Evolutionary conservation across 345 rosid species (phyloP).

Genomic region (Kandelia obovata): DNA sequence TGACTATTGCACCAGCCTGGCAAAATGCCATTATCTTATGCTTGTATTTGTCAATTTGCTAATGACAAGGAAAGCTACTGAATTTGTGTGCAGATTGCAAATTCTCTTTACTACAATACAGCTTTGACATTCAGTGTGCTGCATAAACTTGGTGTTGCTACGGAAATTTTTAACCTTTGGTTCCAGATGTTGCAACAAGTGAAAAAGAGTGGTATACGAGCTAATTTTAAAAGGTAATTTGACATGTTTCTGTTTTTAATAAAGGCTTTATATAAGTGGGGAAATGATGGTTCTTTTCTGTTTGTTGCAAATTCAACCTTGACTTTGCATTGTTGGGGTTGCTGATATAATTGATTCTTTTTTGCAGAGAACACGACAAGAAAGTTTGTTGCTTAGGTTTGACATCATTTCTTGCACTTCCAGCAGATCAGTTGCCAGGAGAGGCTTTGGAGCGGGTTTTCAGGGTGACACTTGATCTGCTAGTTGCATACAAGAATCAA

Average conservation of each 20-base stretch:
- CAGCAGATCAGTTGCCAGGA: slow-evolving; percentile 75
- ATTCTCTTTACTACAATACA: slow-evolving; percentile 89
- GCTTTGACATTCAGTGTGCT: slow-evolving; percentile 69
- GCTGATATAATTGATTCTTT: slow-evolving; percentile 19
- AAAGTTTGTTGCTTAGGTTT: slow-evolving; percentile 98
- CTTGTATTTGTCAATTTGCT: no score
- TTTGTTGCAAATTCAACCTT: slow-evolving; percentile 1
- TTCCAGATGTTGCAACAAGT: slow-evolving; percentile 93
- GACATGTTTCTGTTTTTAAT: neutral
- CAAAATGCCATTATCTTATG: neutral
- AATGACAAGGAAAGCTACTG: neutral
- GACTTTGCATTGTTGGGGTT: neutral
- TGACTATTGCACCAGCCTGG: no score
- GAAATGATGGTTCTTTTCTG: neutral
- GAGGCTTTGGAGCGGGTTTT: slow-evolving; percentile 89
- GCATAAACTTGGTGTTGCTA: slow-evolving; percentile 74
- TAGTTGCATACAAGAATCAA: slow-evolving; percentile 89
- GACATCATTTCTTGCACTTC: slow-evolving; percentile 78
- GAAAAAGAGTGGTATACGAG: slow-evolving; percentile 72
- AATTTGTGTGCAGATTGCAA: slow-evolving; percentile 64
- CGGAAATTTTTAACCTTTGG: slow-evolving; percentile 82
- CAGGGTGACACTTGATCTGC: slow-evolving; percentile 78
- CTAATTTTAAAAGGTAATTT: slow-evolving; percentile 76
- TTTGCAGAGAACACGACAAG: slow-evolving; percentile 85
- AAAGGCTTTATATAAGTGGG: neutral